Evolutionary conservation across 495 filamentous ascomycete genomes (phyloP).

Genomic region (Amorphotheca resinae): DNA sequence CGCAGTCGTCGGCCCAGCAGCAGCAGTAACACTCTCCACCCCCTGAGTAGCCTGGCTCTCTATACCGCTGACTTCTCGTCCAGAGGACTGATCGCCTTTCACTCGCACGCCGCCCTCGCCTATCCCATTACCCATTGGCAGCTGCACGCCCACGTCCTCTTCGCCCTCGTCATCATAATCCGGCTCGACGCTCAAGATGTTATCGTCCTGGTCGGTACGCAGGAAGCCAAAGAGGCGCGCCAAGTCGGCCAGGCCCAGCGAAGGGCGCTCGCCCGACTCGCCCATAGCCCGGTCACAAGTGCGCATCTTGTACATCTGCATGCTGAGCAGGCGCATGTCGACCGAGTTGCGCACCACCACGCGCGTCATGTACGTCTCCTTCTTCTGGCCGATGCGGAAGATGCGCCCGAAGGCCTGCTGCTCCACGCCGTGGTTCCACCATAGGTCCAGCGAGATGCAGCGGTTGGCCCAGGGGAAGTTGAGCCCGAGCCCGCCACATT

Average conservation of each 20-base stretch:
- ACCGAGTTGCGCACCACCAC: slow-evolving; percentile 38
- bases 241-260: slow-evolving; percentile 1
- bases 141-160: not conserved
- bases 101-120: not conserved
- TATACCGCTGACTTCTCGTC: too few species aligned
- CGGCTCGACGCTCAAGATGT: slow-evolving; percentile 8
- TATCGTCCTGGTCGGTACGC: slow-evolving; percentile 6
- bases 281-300: not conserved
- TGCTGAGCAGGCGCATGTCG: slow-evolving; percentile 34
- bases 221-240: slow-evolving; percentile 17
- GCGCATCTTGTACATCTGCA: slow-evolving; percentile 12
- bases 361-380: slow-evolving; percentile 39
- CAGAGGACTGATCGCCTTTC: not conserved
- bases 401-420: slow-evolving; percentile 56
- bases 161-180: slow-evolving; percentile 12
- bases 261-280: not conserved
- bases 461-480: slow-evolving; percentile 44
- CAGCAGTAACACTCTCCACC: too few species aligned
- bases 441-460: slow-evolving; percentile 44
- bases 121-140: not conserved
- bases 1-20: too few species aligned
- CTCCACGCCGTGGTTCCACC: slow-evolving; percentile 49
- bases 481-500: slow-evolving; percentile 27
- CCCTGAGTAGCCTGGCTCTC: too few species aligned
- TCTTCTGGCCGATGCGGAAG: slow-evolving; percentile 47